A percentile compares a stretch with the other conserved stretches of the same genome.
phyloP scores from a whole-genome alignment of 164 flowering plant species.

The Amborella trichopoda region DNA sequence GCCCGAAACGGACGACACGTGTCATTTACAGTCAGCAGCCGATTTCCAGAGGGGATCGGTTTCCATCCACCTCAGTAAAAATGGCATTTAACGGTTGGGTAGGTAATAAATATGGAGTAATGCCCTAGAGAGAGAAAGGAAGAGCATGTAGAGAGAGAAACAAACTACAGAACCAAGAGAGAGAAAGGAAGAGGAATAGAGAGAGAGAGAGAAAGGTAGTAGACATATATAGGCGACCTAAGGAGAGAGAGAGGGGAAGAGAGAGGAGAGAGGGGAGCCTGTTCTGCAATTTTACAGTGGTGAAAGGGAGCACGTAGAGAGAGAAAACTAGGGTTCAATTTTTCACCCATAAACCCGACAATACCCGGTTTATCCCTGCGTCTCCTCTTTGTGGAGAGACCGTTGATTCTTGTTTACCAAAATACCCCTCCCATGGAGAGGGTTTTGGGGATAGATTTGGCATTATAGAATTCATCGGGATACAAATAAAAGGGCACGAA shows the following conservation, averaged over 20 bases:
- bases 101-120: slow-evolving; percentile 12
- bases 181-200: slow-evolving; percentile 5
- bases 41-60: slow-evolving; percentile 18
- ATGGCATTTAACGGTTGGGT: slow-evolving; percentile 20
- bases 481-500: too few relatives aligned
- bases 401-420: too few relatives aligned
- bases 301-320: too few relatives aligned
- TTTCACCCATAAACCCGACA: too few relatives aligned
- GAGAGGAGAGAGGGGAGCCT: background rate
- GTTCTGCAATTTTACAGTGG: background rate
- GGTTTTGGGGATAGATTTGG: too few relatives aligned
- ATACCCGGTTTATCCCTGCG: too few relatives aligned
- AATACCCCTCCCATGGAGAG: too few relatives aligned
- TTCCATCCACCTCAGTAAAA: slow-evolving; percentile 18
- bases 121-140: slow-evolving; percentile 1
- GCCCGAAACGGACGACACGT: too few relatives aligned
- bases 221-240: slow-evolving; percentile 4
- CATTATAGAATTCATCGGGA: too few relatives aligned
- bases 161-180: background rate
- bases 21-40: slow-evolving; percentile 1
- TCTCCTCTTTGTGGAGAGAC: too few relatives aligned
- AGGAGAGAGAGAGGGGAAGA: slow-evolving; percentile 5
- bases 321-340: too few relatives aligned
- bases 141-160: too few relatives aligned
- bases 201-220: slow-evolving; percentile 2